phyloP scores from a whole-genome alignment of 2,329 filamentous ascomycete species.

The Fusarium sp. region DNA sequence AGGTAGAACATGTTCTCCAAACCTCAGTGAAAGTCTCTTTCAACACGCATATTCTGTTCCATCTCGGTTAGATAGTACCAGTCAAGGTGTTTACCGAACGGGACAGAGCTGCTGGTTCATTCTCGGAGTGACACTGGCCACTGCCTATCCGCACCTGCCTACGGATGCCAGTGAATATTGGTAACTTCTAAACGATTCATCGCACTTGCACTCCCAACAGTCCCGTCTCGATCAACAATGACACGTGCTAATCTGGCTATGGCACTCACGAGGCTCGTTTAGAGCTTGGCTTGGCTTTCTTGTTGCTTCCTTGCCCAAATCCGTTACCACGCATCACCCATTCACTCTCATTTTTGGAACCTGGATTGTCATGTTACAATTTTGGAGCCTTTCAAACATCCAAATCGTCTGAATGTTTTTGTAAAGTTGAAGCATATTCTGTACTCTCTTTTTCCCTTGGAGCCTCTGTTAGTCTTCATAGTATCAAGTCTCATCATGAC shows the following conservation, averaged over 20 bases:
- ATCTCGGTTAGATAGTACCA: background rate
- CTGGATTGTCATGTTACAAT: constrained; percentile 25
- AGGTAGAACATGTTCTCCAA: background rate
- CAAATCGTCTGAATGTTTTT: constrained; percentile 4
- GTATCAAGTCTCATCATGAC: constrained; percentile 39
- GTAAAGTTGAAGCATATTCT: constrained; percentile 14
- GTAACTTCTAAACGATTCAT: background rate
- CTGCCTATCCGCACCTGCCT: constrained; percentile 11
- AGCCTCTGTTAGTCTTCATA: background rate
- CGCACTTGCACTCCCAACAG: background rate
- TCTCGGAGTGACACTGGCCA: constrained; percentile 6
- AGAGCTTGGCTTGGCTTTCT: background rate
- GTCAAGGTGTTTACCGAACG: background rate
- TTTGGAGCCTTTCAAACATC: constrained; percentile 28
- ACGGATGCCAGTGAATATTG: background rate
- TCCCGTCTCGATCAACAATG: background rate
- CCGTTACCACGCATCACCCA: constrained; percentile 3
- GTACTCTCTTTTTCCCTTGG: background rate
- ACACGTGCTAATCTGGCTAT: constrained; percentile 1
- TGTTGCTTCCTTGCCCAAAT: background rate
- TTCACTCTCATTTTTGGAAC: constrained; percentile 31
- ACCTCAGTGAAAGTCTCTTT: background rate
- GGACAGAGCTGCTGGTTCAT: background rate
- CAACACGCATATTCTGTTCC: background rate
- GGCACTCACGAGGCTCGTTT: background rate